These are phyloP conservation scores for Dimocarpus longan DNA, from an alignment of 345 rosid genomes.

Conservation along the genomic window DNA sequence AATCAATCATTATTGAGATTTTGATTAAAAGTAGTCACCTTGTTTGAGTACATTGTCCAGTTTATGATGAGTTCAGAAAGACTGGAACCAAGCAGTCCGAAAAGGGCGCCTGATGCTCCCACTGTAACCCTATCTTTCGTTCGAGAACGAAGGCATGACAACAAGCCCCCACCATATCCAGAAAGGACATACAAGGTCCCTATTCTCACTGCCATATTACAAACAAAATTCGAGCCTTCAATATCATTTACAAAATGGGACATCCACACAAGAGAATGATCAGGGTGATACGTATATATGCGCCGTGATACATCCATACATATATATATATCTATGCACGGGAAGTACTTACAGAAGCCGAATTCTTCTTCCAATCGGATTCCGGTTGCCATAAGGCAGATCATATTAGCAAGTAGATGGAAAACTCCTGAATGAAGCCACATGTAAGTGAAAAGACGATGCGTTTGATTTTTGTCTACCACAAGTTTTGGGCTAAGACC, in stretches of 20 bases:
- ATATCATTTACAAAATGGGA: too few species aligned
- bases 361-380: slow-evolving; percentile 82
- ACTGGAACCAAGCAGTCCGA: slow-evolving; percentile 92
- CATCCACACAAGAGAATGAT: too few species aligned
- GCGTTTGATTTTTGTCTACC: slow-evolving; percentile 50
- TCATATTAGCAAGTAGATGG: slow-evolving; percentile 70
- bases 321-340: neutral
- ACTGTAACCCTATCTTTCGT: slow-evolving; percentile 54
- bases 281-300: too few species aligned
- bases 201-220: slow-evolving; percentile 59
- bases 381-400: slow-evolving; percentile 71
- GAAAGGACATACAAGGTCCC: slow-evolving; percentile 68
- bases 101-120: slow-evolving; percentile 96
- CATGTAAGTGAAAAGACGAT: slow-evolving; percentile 85
- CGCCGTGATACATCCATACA: too few species aligned
- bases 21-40: slow-evolving; percentile 45
- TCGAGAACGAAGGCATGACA: slow-evolving; percentile 50
- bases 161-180: slow-evolving; percentile 80
- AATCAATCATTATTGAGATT: neutral
- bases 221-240: neutral
- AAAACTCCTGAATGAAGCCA: slow-evolving; percentile 92
- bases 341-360: slow-evolving; percentile 70
- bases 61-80: slow-evolving; percentile 89
- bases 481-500: slow-evolving; percentile 67
- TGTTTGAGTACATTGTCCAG: slow-evolving; percentile 83